Base-by-base conservation (phyloP, 2,329 filamentous ascomycete genomes). In the Coccinonectria pachysandricola region DNA sequence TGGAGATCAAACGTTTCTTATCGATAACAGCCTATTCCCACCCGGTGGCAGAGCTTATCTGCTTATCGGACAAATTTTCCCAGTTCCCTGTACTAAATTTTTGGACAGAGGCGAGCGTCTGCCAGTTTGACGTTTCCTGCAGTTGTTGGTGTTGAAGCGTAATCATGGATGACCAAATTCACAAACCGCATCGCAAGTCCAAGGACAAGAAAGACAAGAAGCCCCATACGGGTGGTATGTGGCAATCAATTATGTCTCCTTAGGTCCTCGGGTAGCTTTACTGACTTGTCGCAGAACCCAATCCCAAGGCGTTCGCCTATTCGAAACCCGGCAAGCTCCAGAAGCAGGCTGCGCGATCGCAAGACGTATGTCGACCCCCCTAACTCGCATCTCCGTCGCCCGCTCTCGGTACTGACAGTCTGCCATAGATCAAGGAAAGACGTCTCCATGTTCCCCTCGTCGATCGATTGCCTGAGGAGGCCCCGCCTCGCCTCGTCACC, bases 391-490 rank as follows among this genome's bases (percentile, higher is more conserved):
- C 6, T 11, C 7, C 17, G 17, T 7, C 17, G 17, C 7, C 17
- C 17, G 7, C 7, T 19, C 17, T 5, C 8, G 7, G 34, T 41
- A 19, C 46, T 59, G 28, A 55, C 27, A 23, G 6, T 12, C 28
- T 5, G 14, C 12, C 28, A 12, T 32, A 87, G 80, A 77, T 94
- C 57, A 91, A 85, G 68, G 92, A 98, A 60, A 95, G 92, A 60
- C 75, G 88, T 33, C 69, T 96, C 19, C 92, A 98, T 67, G 91
- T 98, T 11, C 91, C 91, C 22, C 80, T 94, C 53, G 82, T 96
- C 60, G 91, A 98, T 65, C 79, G 92, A 42, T 67, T 96, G 15
- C 88, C 91, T 40, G 88, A 96, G 57, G 91, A 96, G 62, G 82
- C 91, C 10, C 87, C 91, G 14, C 91, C 91, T 32, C 75, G 92